phyloP scores from a whole-genome alignment of 2,329 filamentous ascomycete genomes.

The Aspergillus brunneoviolaceus region DNA sequence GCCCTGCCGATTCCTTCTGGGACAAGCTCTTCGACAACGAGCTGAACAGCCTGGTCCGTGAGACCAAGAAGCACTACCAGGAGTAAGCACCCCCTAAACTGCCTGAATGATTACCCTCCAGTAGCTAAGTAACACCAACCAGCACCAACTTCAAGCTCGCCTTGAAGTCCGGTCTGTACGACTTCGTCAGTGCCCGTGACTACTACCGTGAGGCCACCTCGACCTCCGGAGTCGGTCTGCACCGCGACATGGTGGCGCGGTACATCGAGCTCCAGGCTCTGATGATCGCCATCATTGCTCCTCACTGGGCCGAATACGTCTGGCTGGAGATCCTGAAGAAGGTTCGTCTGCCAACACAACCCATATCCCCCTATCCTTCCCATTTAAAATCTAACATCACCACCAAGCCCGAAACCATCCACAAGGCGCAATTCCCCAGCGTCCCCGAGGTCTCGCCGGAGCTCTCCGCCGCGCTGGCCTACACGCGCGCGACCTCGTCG shows the following conservation, averaged over 20 bases:
- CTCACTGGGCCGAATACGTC: conserved; percentile 92
- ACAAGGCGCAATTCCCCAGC: conserved; percentile 73
- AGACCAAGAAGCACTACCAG: conserved; percentile 76
- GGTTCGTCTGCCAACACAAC: conserved; percentile 23
- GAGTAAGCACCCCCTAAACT: conserved; percentile 47
- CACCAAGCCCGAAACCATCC: conserved; percentile 64
- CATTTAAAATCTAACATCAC: conserved; percentile 1
- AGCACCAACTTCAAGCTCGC: conserved; percentile 79
- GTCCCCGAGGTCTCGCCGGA: conserved; percentile 64
- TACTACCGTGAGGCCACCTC: conserved; percentile 83
- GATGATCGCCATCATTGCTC: conserved; percentile 78
- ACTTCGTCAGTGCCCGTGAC: conserved; percentile 84
- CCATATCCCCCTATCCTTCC: not conserved
- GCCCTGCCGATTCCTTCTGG: conserved; percentile 72
- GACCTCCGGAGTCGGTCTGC: conserved; percentile 79
- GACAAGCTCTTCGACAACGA: conserved; percentile 93
- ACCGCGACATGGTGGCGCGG: conserved; percentile 72
- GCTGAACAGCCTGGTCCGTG: conserved; percentile 77
- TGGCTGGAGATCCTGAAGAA: conserved; percentile 88
- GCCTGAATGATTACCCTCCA: no score
- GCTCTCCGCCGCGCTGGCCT: conserved; percentile 76
- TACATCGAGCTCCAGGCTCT: conserved; percentile 87
- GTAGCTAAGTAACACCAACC: conserved; percentile 17
- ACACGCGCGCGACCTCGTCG: conserved; percentile 71
- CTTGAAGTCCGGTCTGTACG: conserved; percentile 84